These are phyloP conservation scores for Leccinum cinnamomeum DNA, from an alignment of 1,284 basidiomycete species.

Conservation along the genomic window DNA sequence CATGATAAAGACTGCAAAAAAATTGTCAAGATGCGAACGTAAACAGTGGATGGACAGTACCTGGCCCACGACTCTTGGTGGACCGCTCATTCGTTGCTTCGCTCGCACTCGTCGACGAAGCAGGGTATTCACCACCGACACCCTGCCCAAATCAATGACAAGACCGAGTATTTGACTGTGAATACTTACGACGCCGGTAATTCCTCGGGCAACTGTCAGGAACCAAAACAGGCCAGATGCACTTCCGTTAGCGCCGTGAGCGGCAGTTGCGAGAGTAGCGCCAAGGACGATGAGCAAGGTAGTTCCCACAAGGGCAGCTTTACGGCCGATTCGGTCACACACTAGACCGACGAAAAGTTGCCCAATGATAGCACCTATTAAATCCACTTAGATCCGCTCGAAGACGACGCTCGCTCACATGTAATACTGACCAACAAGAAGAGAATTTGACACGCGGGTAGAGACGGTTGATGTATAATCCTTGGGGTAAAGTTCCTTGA, in stretches of 20 bases:
- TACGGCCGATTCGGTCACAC: slow-evolving; percentile 72
- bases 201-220: slow-evolving; percentile 69
- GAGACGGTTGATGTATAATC: slow-evolving; percentile 61
- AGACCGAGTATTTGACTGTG: not conserved
- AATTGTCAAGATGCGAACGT: slow-evolving; percentile 1
- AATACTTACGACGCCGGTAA: slow-evolving; percentile 62
- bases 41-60: slow-evolving; percentile 32
- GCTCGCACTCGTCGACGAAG: slow-evolving; percentile 63
- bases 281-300: slow-evolving; percentile 73
- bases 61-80: slow-evolving; percentile 59
- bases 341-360: slow-evolving; percentile 66
- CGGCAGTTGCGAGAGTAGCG: slow-evolving; percentile 69
- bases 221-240: slow-evolving; percentile 73
- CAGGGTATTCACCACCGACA: slow-evolving; percentile 79
- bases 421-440: slow-evolving; percentile 59
- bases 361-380: slow-evolving; percentile 65
- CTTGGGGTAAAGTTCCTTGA: slow-evolving; percentile 60
- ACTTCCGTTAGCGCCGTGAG: slow-evolving; percentile 62
- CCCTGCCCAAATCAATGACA: slow-evolving; percentile 41
- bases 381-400: slow-evolving; percentile 12
- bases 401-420: slow-evolving; percentile 17
- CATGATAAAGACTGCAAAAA: slow-evolving; percentile 59
- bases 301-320: slow-evolving; percentile 68
- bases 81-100: slow-evolving; percentile 76
- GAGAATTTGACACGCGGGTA: slow-evolving; percentile 72